phyloP scores from a whole-genome alignment of 805 yeast species.

The Teunomyces panamensis region DNA sequence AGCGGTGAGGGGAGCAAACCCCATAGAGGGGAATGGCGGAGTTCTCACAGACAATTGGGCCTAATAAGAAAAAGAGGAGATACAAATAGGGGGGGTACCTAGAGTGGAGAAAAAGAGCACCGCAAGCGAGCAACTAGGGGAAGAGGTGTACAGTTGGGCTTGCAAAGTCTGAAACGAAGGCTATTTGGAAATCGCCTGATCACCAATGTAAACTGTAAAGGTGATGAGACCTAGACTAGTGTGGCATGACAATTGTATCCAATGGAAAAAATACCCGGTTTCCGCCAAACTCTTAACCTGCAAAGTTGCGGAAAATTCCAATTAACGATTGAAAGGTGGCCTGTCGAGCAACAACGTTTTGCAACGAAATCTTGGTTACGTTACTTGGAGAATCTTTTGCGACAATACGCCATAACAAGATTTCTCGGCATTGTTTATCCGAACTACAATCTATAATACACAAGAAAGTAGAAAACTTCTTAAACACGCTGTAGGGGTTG shows the following conservation, averaged over 20 bases:
- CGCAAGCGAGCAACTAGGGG: neutral
- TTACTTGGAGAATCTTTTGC: neutral
- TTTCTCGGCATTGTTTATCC: neutral
- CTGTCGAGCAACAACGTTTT: neutral
- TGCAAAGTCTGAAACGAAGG: neutral
- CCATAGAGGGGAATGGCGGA: neutral
- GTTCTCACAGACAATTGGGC: neutral
- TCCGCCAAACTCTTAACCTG: conserved; percentile 2
- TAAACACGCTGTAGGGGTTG: neutral
- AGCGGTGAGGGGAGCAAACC: neutral
- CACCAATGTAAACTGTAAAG: neutral
- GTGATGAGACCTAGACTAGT: neutral
- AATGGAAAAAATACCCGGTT: conserved; percentile 1
- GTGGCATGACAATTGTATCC: conserved; percentile 3
- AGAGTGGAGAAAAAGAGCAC: neutral
- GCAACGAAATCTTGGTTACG: neutral
- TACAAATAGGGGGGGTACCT: neutral
- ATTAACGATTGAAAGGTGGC: neutral
- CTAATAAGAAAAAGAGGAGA: neutral
- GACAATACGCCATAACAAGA: neutral
- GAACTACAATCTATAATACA: neutral
- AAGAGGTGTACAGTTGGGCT: neutral
- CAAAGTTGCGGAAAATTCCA: neutral
- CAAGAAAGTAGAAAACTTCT: neutral
- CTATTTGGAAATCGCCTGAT: neutral